These are phyloP conservation scores for Fusarium hainanense DNA, from an alignment of 2,329 filamentous ascomycete species.

Conservation along the genomic window DNA sequence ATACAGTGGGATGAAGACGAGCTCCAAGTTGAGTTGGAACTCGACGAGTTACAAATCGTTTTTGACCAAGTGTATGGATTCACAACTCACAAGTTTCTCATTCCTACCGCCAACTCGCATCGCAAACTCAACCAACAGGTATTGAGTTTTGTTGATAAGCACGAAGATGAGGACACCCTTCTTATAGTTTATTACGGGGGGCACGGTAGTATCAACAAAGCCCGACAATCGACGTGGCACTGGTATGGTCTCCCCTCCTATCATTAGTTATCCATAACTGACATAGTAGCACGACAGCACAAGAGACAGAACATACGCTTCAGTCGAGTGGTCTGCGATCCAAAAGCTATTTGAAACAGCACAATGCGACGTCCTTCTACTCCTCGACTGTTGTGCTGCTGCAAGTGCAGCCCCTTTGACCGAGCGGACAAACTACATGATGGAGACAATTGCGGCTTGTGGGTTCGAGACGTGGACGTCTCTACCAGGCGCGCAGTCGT, in stretches of 20 bases:
- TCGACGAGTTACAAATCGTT: constrained; percentile 38
- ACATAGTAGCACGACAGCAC: constrained; percentile 35
- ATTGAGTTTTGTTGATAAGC: constrained; percentile 41
- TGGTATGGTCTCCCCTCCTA: constrained; percentile 29
- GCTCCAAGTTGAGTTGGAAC: constrained; percentile 42
- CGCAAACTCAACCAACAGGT: constrained; percentile 42
- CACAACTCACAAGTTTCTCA: constrained; percentile 39
- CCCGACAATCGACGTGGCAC: constrained; percentile 44
- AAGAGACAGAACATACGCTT: constrained; percentile 40
- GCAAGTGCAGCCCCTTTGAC: constrained; percentile 44
- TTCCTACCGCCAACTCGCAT: constrained; percentile 43
- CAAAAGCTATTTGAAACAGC: constrained; percentile 45
- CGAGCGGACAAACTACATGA: constrained; percentile 44
- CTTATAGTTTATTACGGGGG: constrained; percentile 45
- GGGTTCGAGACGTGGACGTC: constrained; percentile 45
- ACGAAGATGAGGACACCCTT: constrained; percentile 44
- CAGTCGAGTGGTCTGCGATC: constrained; percentile 46
- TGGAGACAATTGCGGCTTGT: constrained; percentile 45
- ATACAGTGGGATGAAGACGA: constrained; percentile 46
- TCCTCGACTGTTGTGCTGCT: constrained; percentile 44
- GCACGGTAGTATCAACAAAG: constrained; percentile 43
- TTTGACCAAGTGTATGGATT: constrained; percentile 39
- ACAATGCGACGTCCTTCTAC: constrained; percentile 43
- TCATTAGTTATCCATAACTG: constrained; percentile 3
- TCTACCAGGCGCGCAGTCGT: constrained; percentile 41